Conservation (phyloP, 106 monocot genomes). For the Dendrobium huoshanense region DNA sequence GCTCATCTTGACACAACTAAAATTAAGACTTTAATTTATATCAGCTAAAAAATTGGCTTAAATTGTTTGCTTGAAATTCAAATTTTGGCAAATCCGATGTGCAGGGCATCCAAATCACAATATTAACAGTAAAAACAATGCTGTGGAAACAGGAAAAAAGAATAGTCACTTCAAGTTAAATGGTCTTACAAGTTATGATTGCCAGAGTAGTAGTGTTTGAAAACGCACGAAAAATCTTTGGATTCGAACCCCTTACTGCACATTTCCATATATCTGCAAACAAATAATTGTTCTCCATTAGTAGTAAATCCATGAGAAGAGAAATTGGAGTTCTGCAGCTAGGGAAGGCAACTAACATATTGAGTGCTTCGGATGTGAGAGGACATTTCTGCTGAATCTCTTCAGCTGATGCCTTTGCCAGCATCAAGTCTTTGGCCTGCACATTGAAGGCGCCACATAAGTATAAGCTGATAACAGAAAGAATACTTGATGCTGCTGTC, state of each 20-base stretch:
- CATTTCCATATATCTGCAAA: slow-evolving; percentile 56
- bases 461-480: too few species aligned
- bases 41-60: neutral
- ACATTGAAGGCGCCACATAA: neutral
- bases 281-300: neutral
- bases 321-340: neutral
- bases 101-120: too few species aligned
- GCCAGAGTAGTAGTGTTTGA: slow-evolving; percentile 64
- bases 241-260: slow-evolving; percentile 49
- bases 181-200: slow-evolving; percentile 29
- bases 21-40: neutral
- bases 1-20: neutral
- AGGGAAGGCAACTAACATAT: slow-evolving; percentile 44
- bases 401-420: slow-evolving; percentile 57
- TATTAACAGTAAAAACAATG: neutral
- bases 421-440: slow-evolving; percentile 82
- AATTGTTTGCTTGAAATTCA: neutral
- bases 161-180: neutral
- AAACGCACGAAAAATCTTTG: slow-evolving; percentile 88
- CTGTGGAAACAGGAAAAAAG: neutral
- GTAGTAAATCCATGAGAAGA: neutral
- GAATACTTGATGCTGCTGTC: too few species aligned
- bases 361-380: slow-evolving; percentile 39
- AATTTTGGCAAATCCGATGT: neutral
- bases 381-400: slow-evolving; percentile 52